Conservation (phyloP, 768 basidiomycete genomes). For the Pholiota conissans region DNA sequence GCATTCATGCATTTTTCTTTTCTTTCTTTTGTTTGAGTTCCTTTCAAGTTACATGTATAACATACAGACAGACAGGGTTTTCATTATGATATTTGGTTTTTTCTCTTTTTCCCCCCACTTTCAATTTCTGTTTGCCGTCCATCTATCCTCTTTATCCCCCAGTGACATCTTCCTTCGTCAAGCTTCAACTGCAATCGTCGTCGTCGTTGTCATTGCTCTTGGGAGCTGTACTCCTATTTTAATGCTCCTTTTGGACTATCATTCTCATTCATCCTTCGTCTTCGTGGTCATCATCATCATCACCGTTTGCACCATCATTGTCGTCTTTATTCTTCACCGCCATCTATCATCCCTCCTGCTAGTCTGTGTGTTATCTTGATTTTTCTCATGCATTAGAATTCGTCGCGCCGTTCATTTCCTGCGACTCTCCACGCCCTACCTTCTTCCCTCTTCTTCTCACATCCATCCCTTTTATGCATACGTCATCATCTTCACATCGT, state of each 20-base stretch:
- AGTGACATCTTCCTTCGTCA: too few species aligned
- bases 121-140: background rate
- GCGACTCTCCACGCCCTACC: background rate
- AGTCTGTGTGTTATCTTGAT: background rate
- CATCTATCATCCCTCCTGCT: background rate
- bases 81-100: slow-evolving; percentile 21
- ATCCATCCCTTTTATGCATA: background rate
- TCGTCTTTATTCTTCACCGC: background rate
- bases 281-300: background rate
- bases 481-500: background rate
- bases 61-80: slow-evolving; percentile 20
- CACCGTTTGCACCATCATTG: background rate
- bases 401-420: background rate
- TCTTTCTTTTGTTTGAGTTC: slow-evolving; percentile 9
- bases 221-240: background rate
- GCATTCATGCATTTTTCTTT: slow-evolving; percentile 15
- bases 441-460: background rate
- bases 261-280: background rate
- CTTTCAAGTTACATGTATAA: slow-evolving; percentile 16
- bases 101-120: slow-evolving; percentile 5
- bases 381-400: background rate
- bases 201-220: background rate
- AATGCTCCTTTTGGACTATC: background rate
- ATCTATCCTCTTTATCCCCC: background rate
- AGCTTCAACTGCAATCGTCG: background rate